These are phyloP conservation scores for Neurospora tetraspora DNA, from an alignment of 495 filamentous ascomycete genomes.

Conservation along the genomic window DNA sequence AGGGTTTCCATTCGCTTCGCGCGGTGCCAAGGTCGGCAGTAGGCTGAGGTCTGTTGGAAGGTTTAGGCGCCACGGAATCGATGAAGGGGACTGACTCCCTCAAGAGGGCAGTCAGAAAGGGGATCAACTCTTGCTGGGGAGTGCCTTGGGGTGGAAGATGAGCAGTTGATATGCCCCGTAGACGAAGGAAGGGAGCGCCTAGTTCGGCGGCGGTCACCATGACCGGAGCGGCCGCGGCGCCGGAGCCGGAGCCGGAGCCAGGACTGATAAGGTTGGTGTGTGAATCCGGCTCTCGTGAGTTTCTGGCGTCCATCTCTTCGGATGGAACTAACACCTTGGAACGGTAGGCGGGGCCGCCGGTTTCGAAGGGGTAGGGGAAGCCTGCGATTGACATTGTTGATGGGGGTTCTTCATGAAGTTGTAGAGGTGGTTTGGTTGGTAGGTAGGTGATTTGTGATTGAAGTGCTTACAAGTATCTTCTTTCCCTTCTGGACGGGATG, in stretches of 20 bases:
- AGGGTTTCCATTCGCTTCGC: slow-evolving; percentile 29
- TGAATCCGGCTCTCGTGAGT: neutral
- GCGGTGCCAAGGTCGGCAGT: neutral
- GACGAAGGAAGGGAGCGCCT: slow-evolving; percentile 15
- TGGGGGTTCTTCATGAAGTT: neutral
- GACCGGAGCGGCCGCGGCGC: neutral
- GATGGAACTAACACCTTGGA: neutral
- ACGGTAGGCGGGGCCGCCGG: neutral
- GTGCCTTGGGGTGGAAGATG: slow-evolving; percentile 23
- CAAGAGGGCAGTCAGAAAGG: slow-evolving; percentile 35
- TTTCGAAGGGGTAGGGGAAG: neutral
- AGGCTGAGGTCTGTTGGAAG: slow-evolving; percentile 4
- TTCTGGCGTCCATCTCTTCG: neutral
- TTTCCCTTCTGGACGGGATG: neutral
- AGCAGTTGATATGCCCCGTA: slow-evolving; percentile 28
- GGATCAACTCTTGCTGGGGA: slow-evolving; percentile 9
- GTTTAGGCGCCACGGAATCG: slow-evolving; percentile 31
- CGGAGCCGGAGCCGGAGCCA: neutral
- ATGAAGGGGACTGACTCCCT: slow-evolving; percentile 49
- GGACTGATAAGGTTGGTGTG: neutral
- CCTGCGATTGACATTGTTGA: neutral
- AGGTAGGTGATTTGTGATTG: neutral
- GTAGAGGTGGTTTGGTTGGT: neutral
- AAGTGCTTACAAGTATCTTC: neutral
- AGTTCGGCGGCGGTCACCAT: neutral